These are phyloP conservation scores for Candida mattraensis DNA, from an alignment of 805 yeast species.

Conservation along the genomic window DNA sequence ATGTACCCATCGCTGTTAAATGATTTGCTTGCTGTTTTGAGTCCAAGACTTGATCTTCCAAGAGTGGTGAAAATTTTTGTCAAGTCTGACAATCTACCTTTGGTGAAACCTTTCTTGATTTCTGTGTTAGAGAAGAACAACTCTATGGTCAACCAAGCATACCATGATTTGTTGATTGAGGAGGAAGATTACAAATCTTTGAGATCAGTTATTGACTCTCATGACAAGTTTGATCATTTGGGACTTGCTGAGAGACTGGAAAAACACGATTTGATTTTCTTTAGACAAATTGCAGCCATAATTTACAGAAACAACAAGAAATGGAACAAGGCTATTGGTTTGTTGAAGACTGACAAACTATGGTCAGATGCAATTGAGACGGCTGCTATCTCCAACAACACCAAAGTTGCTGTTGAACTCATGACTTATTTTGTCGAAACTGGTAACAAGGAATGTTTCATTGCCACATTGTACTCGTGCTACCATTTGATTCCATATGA, in stretches of 20 bases:
- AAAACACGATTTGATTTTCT: constrained; percentile 85
- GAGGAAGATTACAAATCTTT: constrained; percentile 94
- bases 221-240: constrained; percentile 88
- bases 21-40: constrained; percentile 78
- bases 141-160: constrained; percentile 89
- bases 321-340: constrained; percentile 83
- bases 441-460: constrained; percentile 93
- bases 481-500: constrained; percentile 80
- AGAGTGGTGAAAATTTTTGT: constrained; percentile 94
- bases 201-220: constrained; percentile 81
- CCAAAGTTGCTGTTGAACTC: constrained; percentile 84
- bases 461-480: constrained; percentile 83
- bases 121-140: constrained; percentile 89
- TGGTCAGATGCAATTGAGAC: constrained; percentile 95
- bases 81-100: constrained; percentile 92
- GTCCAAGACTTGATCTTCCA: constrained; percentile 89
- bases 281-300: constrained; percentile 94
- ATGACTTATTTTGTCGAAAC: constrained; percentile 92
- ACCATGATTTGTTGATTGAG: constrained; percentile 92
- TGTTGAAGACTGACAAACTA: constrained; percentile 86
- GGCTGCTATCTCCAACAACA: constrained; percentile 75
- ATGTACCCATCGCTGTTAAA: constrained; percentile 90
- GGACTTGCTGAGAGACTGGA: constrained; percentile 92
- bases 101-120: constrained; percentile 92
- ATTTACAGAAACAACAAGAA: constrained; percentile 93